A percentile compares a stretch with the other conserved stretches of the same genome.
Conservation (phyloP, 495 filamentous ascomycete genomes). For the Barbatosphaeria neglecta region DNA sequence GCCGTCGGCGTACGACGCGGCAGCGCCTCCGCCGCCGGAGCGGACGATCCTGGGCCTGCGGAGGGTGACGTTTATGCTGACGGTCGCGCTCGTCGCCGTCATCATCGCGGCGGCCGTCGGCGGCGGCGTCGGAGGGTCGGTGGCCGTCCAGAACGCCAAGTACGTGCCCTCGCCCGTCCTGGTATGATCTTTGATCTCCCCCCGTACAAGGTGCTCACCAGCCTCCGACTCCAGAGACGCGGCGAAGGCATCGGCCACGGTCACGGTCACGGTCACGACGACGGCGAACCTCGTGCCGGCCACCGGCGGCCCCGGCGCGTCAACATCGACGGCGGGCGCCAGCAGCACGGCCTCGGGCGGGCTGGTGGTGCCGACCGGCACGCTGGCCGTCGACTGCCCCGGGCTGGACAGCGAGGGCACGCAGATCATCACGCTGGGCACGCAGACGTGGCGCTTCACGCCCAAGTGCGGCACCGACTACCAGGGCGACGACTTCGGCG, state of each 20-base stretch:
- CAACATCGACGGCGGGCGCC: not conserved
- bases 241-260: not conserved
- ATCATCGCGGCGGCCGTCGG: conserved; percentile 11
- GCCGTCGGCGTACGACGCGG: too few relatives aligned
- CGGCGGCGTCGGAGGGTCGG: conserved; percentile 11
- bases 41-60: conserved; percentile 9
- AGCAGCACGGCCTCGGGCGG: not conserved
- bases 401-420: not conserved
- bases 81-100: conserved; percentile 7
- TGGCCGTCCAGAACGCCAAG: conserved; percentile 14
- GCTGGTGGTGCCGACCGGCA: conserved; percentile 1
- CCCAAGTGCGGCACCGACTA: conserved; percentile 7
- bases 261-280: not conserved
- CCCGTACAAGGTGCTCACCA: too few relatives aligned
- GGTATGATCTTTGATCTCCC: too few relatives aligned
- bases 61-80: conserved; percentile 8
- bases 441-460: conserved; percentile 2
- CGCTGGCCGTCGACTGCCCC: conserved; percentile 9
- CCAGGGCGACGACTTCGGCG: conserved; percentile 4
- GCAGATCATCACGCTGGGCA: conserved; percentile 1
- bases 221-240: not conserved
- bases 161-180: not conserved
- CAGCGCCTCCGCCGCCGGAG: too few relatives aligned
- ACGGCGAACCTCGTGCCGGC: not conserved
- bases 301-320: not conserved